phyloP scores from a whole-genome alignment of 1,284 basidiomycete species.

The Ceratobasidium sp. region DNA sequence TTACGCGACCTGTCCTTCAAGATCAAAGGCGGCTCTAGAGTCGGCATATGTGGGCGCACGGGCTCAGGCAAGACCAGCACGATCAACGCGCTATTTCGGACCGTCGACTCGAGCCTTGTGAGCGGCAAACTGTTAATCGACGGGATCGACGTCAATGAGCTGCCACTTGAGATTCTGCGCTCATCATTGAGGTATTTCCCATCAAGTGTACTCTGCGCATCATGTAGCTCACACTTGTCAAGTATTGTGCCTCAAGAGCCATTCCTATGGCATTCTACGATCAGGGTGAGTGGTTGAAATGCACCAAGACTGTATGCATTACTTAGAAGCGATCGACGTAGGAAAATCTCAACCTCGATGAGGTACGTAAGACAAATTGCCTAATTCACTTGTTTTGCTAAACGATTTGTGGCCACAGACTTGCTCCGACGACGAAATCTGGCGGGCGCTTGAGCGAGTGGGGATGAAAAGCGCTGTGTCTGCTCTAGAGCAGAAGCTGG shows the following conservation, averaged over 20 bases:
- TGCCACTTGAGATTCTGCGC: constrained; percentile 44
- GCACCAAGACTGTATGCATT: not conserved
- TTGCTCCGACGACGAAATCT: constrained; percentile 14
- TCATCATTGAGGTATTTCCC: constrained; percentile 44
- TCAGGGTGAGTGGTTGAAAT: constrained; percentile 51
- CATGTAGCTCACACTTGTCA: constrained; percentile 7
- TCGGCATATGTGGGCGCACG: constrained; percentile 50
- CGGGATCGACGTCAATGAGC: constrained; percentile 46
- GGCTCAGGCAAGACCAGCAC: constrained; percentile 50
- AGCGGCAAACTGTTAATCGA: constrained; percentile 48
- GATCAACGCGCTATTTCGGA: constrained; percentile 48
- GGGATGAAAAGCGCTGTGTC: constrained; percentile 11
- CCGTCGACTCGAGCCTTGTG: constrained; percentile 44
- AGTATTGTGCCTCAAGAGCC: constrained; percentile 54
- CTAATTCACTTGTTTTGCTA: not conserved
- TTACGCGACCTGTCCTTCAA: constrained; percentile 55
- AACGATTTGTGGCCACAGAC: not conserved
- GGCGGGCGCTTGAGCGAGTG: not conserved
- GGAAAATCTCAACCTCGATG: constrained; percentile 19
- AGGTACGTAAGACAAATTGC: not conserved
- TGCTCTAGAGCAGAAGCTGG: constrained; percentile 3
- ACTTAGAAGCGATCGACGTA: not conserved
- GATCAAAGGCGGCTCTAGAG: constrained; percentile 55
- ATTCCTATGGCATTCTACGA: constrained; percentile 52
- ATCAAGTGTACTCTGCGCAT: not conserved